Conservation (phyloP, 805 yeast species). For the Nakazawaea ishiwadae region DNA sequence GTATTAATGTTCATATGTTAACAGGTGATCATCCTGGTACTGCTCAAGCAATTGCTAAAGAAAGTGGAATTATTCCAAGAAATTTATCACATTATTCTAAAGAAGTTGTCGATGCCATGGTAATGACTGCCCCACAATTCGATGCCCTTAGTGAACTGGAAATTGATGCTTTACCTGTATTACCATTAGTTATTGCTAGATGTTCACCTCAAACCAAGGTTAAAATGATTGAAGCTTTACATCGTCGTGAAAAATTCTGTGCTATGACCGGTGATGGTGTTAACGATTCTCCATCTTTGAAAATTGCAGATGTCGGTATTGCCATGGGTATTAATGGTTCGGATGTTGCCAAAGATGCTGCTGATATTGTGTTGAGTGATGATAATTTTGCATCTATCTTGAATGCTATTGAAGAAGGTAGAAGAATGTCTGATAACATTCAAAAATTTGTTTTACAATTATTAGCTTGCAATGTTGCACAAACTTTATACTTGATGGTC, state of each 20-base stretch:
- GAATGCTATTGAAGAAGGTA: conserved; percentile 75
- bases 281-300: conserved; percentile 74
- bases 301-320: conserved; percentile 75
- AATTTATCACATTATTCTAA: conserved; percentile 50
- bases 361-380: conserved; percentile 72
- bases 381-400: conserved; percentile 77
- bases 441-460: conserved; percentile 75
- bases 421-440: conserved; percentile 74
- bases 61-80: conserved; percentile 70
- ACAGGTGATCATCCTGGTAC: conserved; percentile 82
- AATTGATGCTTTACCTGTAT: conserved; percentile 57
- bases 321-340: conserved; percentile 82
- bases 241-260: conserved; percentile 54
- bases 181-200: conserved; percentile 76
- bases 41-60: conserved; percentile 75
- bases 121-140: conserved; percentile 71
- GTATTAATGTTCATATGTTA: conserved; percentile 75
- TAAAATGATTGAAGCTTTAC: conserved; percentile 73
- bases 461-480: conserved; percentile 69
- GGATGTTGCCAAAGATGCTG: conserved; percentile 82
- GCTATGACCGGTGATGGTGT: conserved; percentile 89
- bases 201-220: conserved; percentile 84
- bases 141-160: conserved; percentile 57
- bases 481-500: conserved; percentile 61
- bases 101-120: conserved; percentile 59